Evolutionary conservation across 257 asterid genomes (phyloP).

Genomic region (Nicotiana paniculata): DNA sequence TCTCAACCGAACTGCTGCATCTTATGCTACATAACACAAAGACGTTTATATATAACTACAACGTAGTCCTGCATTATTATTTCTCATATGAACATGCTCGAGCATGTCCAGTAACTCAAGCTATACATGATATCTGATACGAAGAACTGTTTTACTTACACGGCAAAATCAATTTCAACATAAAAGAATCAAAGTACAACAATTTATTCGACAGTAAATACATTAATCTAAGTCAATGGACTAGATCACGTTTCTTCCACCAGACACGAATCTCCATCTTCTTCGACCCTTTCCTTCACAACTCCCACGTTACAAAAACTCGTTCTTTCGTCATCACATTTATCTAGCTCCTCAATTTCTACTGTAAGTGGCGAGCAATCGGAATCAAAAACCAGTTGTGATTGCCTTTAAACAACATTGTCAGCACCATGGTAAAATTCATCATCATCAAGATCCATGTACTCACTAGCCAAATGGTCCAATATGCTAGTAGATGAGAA

Average conservation of each 20-base stretch:
- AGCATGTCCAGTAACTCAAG: not conserved
- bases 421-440: not conserved
- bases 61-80: not conserved
- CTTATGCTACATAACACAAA: not conserved
- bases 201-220: not conserved
- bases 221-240: not conserved
- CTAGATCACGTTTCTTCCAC: conserved; percentile 36
- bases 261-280: conserved; percentile 59
- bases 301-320: conserved; percentile 24
- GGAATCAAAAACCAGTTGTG: not conserved
- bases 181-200: not conserved
- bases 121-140: not conserved
- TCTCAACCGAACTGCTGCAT: not conserved
- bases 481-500: conserved; percentile 51
- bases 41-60: not conserved
- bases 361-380: not conserved
- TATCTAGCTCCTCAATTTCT: not conserved
- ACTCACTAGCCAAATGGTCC: conserved; percentile 41
- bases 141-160: not conserved
- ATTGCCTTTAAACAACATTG: not conserved
- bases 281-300: conserved; percentile 28
- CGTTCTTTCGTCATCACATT: conserved; percentile 10
- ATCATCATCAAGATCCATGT: not conserved
- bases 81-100: not conserved
- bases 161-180: not conserved